phyloP scores from a whole-genome alignment of 2,329 filamentous ascomycete species.

The Colletotrichum aenigma region DNA sequence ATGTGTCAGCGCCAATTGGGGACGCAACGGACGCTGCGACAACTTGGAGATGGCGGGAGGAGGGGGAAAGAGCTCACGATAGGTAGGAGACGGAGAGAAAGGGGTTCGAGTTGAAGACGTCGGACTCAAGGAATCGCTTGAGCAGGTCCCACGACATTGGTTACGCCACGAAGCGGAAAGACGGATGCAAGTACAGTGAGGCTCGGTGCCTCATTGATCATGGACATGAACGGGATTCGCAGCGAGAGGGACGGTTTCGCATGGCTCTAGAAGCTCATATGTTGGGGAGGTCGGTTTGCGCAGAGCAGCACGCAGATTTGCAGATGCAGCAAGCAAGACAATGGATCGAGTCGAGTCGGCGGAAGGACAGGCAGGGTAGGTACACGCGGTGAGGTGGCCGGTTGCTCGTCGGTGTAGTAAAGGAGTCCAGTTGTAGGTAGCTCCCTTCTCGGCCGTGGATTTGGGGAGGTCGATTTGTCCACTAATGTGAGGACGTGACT shows the following conservation, averaged over 20 bases:
- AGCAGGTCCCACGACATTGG: slow-evolving; percentile 85
- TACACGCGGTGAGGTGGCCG: neutral
- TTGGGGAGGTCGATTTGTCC: slow-evolving; percentile 14
- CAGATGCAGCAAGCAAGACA: slow-evolving; percentile 8
- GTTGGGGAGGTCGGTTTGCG: neutral
- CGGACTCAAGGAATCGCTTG: slow-evolving; percentile 89
- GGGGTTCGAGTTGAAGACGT: slow-evolving; percentile 91
- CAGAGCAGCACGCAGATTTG: slow-evolving; percentile 3
- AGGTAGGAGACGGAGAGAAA: slow-evolving; percentile 89
- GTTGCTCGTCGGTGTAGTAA: neutral
- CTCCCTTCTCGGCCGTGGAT: slow-evolving; percentile 15
- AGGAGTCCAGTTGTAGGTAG: neutral
- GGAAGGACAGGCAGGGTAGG: neutral
- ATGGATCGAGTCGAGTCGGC: neutral
- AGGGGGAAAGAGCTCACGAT: slow-evolving; percentile 64
- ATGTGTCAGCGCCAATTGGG: neutral
- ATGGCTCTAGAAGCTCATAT: slow-evolving; percentile 24
- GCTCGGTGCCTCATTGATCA: slow-evolving; percentile 42
- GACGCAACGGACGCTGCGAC: neutral
- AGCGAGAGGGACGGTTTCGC: slow-evolving; percentile 24
- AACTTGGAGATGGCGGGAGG: neutral
- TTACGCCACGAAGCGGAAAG: slow-evolving; percentile 32
- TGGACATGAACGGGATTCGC: slow-evolving; percentile 30
- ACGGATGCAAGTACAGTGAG: slow-evolving; percentile 29
- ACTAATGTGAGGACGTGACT: slow-evolving; percentile 20